Evolutionary conservation across 208 protist species (phyloP).

Genomic region (Leishmania turanica): DNA sequence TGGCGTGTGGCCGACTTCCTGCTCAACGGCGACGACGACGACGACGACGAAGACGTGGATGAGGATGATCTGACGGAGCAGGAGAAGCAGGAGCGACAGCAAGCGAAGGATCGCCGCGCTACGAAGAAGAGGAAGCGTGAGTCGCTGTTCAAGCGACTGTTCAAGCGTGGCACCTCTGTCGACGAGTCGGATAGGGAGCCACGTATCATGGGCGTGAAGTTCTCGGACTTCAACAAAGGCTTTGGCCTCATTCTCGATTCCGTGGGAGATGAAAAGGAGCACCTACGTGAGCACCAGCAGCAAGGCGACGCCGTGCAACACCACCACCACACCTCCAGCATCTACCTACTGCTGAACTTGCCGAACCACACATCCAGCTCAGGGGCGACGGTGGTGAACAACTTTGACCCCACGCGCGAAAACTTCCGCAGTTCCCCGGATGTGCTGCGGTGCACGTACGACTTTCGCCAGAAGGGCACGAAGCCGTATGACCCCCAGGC

Average conservation of each 20-base stretch:
- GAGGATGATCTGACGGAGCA: slow-evolving; percentile 51
- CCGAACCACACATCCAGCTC: slow-evolving; percentile 44
- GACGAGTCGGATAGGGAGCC: slow-evolving; percentile 58
- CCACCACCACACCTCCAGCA: slow-evolving; percentile 55
- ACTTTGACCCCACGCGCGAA: slow-evolving; percentile 47
- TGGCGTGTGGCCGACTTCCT: slow-evolving; percentile 71
- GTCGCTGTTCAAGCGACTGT: slow-evolving; percentile 63
- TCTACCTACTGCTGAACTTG: slow-evolving; percentile 72
- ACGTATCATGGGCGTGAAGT: slow-evolving; percentile 78
- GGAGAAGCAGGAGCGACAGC: slow-evolving; percentile 33
- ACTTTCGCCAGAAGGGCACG: slow-evolving; percentile 66
- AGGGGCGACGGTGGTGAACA: slow-evolving; percentile 48
- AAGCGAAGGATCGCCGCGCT: slow-evolving; percentile 30
- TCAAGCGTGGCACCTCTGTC: slow-evolving; percentile 69
- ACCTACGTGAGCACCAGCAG: slow-evolving; percentile 33
- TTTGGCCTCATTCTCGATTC: slow-evolving; percentile 79
- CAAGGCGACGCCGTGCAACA: slow-evolving; percentile 30
- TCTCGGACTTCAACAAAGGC: slow-evolving; percentile 72
- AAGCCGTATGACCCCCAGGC: slow-evolving; percentile 34
- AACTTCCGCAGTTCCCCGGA: slow-evolving; percentile 53
- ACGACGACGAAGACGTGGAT: slow-evolving; percentile 46
- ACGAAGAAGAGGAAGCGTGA: slow-evolving; percentile 52
- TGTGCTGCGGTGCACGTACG: slow-evolving; percentile 63
- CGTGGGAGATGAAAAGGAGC: slow-evolving; percentile 48
- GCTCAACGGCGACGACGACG: slow-evolving; percentile 60